These are phyloP conservation scores for Suillus sp. DNA, from an alignment of 768 basidiomycete species.

Conservation along the genomic window DNA sequence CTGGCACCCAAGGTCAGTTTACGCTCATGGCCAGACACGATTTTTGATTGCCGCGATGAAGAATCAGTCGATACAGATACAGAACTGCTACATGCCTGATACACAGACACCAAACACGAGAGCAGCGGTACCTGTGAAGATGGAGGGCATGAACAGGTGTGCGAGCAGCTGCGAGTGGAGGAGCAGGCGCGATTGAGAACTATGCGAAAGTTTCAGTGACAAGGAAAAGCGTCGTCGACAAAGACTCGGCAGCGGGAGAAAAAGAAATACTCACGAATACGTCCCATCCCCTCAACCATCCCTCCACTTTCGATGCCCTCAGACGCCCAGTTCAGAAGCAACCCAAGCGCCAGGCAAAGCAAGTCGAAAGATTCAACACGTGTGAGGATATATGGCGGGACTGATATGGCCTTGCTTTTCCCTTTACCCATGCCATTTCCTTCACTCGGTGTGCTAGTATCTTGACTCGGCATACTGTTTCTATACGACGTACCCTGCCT, in stretches of 20 bases:
- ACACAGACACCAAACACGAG: conserved; percentile 3
- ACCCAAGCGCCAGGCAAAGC: conserved; percentile 72
- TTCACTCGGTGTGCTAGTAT: conserved; percentile 2
- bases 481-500: conserved; percentile 2
- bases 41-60: neutral
- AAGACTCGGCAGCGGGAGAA: conserved; percentile 4
- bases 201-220: conserved; percentile 27
- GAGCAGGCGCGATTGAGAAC: conserved; percentile 55
- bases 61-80: neutral
- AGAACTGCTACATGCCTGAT: neutral
- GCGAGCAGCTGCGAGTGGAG: conserved; percentile 50
- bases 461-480: conserved; percentile 16
- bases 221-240: neutral
- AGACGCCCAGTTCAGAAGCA: conserved; percentile 78
- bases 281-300: conserved; percentile 40
- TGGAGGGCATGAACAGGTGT: conserved; percentile 56
- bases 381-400: neutral
- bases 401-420: conserved; percentile 22
- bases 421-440: conserved; percentile 18
- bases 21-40: neutral
- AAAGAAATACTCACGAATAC: neutral
- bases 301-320: conserved; percentile 47
- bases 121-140: conserved; percentile 34
- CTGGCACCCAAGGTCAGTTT: neutral
- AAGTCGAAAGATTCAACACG: conserved; percentile 58